A percentile compares a stretch with the other conserved stretches of the same genome.
Conservation (phyloP, 2,329 filamentous ascomycete species). For the Penicillium sp. region DNA sequence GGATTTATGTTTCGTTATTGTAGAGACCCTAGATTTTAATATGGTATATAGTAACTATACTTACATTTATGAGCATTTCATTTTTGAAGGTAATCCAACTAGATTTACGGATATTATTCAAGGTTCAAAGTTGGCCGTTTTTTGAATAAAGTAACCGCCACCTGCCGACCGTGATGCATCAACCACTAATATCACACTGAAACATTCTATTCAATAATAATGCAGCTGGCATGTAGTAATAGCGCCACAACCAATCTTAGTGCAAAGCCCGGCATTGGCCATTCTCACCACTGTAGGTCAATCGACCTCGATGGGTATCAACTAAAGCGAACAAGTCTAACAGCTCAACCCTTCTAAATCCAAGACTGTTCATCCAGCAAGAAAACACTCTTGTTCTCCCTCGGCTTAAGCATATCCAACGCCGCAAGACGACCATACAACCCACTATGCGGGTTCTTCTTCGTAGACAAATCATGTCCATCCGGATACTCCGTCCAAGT, state of each 20-base stretch:
- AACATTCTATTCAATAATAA: too few relatives aligned
- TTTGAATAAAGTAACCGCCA: too few relatives aligned
- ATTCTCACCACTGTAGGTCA: background rate
- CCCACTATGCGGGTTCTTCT: conserved; percentile 24
- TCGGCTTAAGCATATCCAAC: conserved; percentile 22
- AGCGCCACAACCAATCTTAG: background rate
- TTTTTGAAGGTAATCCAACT: too few relatives aligned
- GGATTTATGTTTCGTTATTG: too few relatives aligned
- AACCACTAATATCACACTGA: too few relatives aligned
- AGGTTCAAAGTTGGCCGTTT: too few relatives aligned
- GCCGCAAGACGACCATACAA: conserved; percentile 30
- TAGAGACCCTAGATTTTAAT: too few relatives aligned
- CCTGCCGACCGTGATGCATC: too few relatives aligned
- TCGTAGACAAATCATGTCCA: conserved; percentile 21
- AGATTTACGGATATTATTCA: too few relatives aligned
- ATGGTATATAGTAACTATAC: too few relatives aligned
- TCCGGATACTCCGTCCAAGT: conserved; percentile 19
- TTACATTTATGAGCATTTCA: too few relatives aligned
- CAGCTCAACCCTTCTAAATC: conserved; percentile 5
- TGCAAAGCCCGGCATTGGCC: background rate
- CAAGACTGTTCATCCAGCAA: conserved; percentile 26
- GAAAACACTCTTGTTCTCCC: conserved; percentile 13
- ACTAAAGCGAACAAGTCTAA: background rate
- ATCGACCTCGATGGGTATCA: background rate
- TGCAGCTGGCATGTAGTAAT: background rate